Evolutionary conservation across 2,329 filamentous ascomycete species (phyloP).

Genomic region (Endothia cerciana): DNA sequence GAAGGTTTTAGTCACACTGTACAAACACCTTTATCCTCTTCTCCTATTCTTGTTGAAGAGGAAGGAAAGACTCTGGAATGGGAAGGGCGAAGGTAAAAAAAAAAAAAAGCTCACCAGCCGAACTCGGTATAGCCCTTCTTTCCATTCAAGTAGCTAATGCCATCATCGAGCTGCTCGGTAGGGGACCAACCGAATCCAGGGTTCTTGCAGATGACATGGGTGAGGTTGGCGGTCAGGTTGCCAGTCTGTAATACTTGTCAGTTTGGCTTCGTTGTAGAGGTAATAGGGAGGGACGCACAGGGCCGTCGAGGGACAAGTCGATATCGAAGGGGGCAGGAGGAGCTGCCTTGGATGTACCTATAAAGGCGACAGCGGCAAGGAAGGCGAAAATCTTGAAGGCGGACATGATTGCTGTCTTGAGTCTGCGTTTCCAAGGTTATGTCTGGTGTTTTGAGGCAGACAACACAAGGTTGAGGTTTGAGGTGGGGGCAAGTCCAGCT

Average conservation of each 20-base stretch:
- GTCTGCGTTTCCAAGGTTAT: not conserved
- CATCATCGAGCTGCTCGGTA: not conserved
- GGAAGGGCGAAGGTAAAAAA: no score
- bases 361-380: not conserved
- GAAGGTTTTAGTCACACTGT: not conserved
- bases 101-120: not conserved
- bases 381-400: not conserved
- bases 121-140: not conserved
- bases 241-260: not conserved
- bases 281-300: not conserved
- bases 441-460: no score
- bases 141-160: not conserved
- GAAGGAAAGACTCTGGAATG: not conserved
- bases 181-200: not conserved
- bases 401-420: not conserved
- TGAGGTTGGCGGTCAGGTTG: not conserved
- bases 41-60: not conserved
- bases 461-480: not conserved
- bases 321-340: not conserved
- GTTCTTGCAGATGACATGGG: conserved; percentile 1
- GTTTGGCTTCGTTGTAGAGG: not conserved
- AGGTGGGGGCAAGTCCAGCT: no score
- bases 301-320: not conserved
- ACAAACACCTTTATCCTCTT: not conserved
- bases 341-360: not conserved